These are phyloP conservation scores for Ganoderma lucidum DNA, from an alignment of 1,284 basidiomycete genomes.

Conservation along the genomic window DNA sequence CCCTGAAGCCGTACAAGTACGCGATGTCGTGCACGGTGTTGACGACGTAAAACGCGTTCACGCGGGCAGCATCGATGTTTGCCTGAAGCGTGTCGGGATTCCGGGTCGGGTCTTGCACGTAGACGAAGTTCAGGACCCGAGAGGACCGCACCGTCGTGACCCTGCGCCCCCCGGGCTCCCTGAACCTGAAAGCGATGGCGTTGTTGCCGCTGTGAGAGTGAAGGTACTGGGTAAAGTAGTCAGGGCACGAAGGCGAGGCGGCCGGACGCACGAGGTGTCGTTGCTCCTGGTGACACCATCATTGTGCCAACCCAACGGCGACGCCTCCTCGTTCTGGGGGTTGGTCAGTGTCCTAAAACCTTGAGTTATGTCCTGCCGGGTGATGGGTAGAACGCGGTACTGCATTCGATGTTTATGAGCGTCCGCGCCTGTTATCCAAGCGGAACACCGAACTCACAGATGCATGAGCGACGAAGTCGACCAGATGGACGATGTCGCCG, in stretches of 20 bases:
- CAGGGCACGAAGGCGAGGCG: background rate
- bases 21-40: constrained; percentile 60
- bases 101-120: constrained; percentile 37
- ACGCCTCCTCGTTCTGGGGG: constrained; percentile 49
- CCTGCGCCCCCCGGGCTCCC: too few relatives aligned
- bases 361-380: constrained; percentile 45
- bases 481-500: constrained; percentile 60
- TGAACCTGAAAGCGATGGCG: constrained; percentile 30
- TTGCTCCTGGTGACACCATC: constrained; percentile 42
- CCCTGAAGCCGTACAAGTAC: constrained; percentile 49
- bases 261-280: constrained; percentile 32
- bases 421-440: background rate
- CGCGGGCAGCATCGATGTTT: constrained; percentile 56
- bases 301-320: constrained; percentile 61
- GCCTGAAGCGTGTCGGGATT: constrained; percentile 39
- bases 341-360: constrained; percentile 49
- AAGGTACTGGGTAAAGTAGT: background rate
- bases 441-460: constrained; percentile 45
- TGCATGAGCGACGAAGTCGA: constrained; percentile 60
- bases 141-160: constrained; percentile 42
- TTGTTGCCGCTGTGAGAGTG: constrained; percentile 46
- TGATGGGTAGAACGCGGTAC: constrained; percentile 55
- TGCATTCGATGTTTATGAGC: constrained; percentile 22
- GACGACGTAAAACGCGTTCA: constrained; percentile 60
- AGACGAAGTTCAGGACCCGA: constrained; percentile 47